Evolutionary conservation across 2,329 filamentous ascomycete species (phyloP), one percentile per base, ranked within the genome.

Genomic region (Diaporthe capsici): DNA sequence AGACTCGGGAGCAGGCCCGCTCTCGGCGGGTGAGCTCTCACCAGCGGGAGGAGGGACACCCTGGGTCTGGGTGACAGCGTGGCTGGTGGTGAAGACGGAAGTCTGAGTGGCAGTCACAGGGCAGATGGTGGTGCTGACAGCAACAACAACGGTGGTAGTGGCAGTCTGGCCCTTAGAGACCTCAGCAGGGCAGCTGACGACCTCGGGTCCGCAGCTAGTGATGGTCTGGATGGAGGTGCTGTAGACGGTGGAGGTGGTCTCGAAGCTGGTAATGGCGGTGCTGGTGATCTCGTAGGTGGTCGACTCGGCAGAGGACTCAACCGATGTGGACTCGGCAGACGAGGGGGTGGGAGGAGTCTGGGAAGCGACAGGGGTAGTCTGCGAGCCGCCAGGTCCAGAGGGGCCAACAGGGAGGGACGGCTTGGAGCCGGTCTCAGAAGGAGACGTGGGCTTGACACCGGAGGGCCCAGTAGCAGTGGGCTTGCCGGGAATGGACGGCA

Each of bases 71-170:
- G 65, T 72, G 22, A 77, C 34, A n/a, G 72, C 72, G 74, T 72
- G 72, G 79, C 79, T 79, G 75, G 79, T 81, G 76, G 78, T 80
- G 78, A 83, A 77, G 44, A 82, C 76, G 53, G 81, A 82, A 53
- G 84, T 85, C 78, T 85, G 81, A 57, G 88, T 90, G 85, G 87
- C 88, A n/a, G 89, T 90, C 76, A 91, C 88, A 31, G 89, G 90
- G 87, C 90, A 92, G 81, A 92, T 82, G 55, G 91, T 92, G 77
- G 91, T 92, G 70, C 88, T 89, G 67, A 91, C 80, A 63, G 90
- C 83, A 76, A 93, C 81, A 9, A 88, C 65, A 22, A 90, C 81
- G 0, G 84, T 86, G 61, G 87, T 86, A 15, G 86, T 87, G 72
- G 82, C 79, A 42, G 85, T 20, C 53, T n/a, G 20, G 37, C 68